phyloP scores from a whole-genome alignment of 208 protist species.

The Sergeia podlipaevii region DNA sequence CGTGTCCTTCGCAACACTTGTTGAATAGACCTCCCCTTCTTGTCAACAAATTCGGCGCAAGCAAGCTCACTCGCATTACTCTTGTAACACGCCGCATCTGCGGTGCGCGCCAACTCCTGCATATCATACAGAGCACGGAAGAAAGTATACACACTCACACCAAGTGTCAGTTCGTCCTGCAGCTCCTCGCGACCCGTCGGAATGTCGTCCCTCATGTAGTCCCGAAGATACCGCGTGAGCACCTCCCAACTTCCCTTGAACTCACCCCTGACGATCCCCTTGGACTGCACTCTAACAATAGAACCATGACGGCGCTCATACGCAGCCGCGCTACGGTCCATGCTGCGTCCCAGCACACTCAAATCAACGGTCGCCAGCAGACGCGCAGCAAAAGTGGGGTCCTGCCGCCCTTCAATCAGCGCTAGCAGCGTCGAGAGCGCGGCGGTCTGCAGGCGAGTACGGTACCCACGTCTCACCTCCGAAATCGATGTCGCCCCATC shows the following conservation, averaged over 20 bases:
- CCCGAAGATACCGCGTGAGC: conserved; percentile 29
- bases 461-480: conserved; percentile 12
- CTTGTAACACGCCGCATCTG: no score
- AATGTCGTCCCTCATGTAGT: conserved; percentile 31
- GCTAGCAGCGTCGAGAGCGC: conserved; percentile 43
- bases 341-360: conserved; percentile 22
- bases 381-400: conserved; percentile 21
- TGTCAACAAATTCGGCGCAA: conserved; percentile 43
- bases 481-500: background rate
- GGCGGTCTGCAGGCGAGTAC: conserved; percentile 16
- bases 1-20: conserved; percentile 39
- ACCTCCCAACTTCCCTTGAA: conserved; percentile 11
- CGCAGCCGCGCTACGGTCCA: conserved; percentile 35
- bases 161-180: conserved; percentile 43
- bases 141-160: conserved; percentile 58
- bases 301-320: conserved; percentile 31
- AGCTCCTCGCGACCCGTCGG: conserved; percentile 36
- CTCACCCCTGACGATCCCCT: conserved; percentile 24
- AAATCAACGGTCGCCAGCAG: conserved; percentile 40
- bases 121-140: conserved; percentile 56
- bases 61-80: no score
- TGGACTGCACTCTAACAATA: conserved; percentile 18
- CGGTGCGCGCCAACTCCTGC: conserved; percentile 23
- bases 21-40: conserved; percentile 32
- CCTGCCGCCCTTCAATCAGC: conserved; percentile 54